Evolutionary conservation across 2,329 filamentous ascomycete genomes (phyloP).

Genomic region (Colletotrichum spinosum): DNA sequence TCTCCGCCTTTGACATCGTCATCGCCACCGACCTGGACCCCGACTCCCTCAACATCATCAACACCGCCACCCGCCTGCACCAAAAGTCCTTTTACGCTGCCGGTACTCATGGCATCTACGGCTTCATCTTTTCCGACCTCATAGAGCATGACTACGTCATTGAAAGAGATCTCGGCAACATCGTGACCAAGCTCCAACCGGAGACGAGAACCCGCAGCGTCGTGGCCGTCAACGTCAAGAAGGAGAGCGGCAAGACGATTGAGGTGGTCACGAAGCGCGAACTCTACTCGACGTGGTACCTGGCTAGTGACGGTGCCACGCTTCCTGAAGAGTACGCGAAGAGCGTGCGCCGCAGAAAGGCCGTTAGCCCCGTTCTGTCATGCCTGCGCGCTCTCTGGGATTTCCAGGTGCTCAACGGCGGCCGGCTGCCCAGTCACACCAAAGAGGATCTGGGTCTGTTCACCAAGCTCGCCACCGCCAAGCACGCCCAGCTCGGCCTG

Average conservation of each 20-base stretch:
- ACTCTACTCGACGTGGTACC: conserved; percentile 85
- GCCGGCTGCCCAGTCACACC: conserved; percentile 66
- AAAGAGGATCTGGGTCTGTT: conserved; percentile 78
- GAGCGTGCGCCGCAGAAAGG: conserved; percentile 75
- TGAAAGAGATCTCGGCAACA: conserved; percentile 84
- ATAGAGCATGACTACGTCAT: conserved; percentile 92
- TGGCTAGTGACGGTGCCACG: conserved; percentile 82
- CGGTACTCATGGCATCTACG: conserved; percentile 88
- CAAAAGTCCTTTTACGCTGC: conserved; percentile 89
- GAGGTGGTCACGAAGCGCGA: conserved; percentile 95
- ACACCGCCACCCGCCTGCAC: conserved; percentile 84
- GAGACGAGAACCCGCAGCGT: conserved; percentile 86
- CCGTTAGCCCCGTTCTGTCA: conserved; percentile 86
- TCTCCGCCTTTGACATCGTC: conserved; percentile 82
- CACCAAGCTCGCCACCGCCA: conserved; percentile 80
- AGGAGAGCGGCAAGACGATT: conserved; percentile 75
- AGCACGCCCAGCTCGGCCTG: conserved; percentile 79
- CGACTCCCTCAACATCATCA: conserved; percentile 79
- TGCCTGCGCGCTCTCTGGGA: conserved; percentile 93
- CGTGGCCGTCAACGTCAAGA: conserved; percentile 76
- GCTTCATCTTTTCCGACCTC: conserved; percentile 94
- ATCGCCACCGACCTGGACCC: conserved; percentile 92
- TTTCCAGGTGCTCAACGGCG: conserved; percentile 73
- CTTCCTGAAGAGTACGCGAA: conserved; percentile 75
- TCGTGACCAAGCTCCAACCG: conserved; percentile 66